phyloP scores from a whole-genome alignment of 352 stramenopile species.

The Halophytophthora batemanensis region DNA sequence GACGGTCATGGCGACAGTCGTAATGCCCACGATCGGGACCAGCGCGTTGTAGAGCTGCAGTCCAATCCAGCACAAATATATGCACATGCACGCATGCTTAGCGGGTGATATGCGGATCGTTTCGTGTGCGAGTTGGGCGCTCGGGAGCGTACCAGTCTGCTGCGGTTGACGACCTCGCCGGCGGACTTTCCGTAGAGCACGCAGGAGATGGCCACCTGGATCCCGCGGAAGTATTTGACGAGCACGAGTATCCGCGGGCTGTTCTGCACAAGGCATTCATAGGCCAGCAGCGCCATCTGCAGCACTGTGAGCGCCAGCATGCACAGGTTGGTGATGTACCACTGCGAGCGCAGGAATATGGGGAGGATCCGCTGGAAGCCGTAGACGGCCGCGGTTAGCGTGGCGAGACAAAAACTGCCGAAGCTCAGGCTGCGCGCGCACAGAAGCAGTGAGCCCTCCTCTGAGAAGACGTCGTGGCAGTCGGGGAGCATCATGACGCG shows the following conservation, averaged over 20 bases:
- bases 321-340: slow-evolving; percentile 57
- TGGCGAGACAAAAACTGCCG: slow-evolving; percentile 51
- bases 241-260: slow-evolving; percentile 59
- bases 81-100: neutral
- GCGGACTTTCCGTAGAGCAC: slow-evolving; percentile 67
- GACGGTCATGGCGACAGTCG: slow-evolving; percentile 54
- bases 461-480: slow-evolving; percentile 40
- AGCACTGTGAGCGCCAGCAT: slow-evolving; percentile 55
- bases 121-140: neutral
- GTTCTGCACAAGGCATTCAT: slow-evolving; percentile 61
- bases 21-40: slow-evolving; percentile 41
- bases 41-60: slow-evolving; percentile 50
- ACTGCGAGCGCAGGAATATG: slow-evolving; percentile 50
- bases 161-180: slow-evolving; percentile 54
- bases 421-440: slow-evolving; percentile 66
- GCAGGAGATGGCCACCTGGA: slow-evolving; percentile 69
- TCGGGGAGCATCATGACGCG: slow-evolving; percentile 41
- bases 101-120: too few relatives aligned
- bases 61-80: slow-evolving; percentile 1
- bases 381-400: slow-evolving; percentile 39
- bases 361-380: slow-evolving; percentile 51
- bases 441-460: slow-evolving; percentile 34
- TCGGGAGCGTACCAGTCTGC: slow-evolving; percentile 22
- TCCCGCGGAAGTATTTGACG: slow-evolving; percentile 66
- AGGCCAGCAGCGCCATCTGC: slow-evolving; percentile 65